Base-by-base conservation (phyloP, 768 basidiomycete species). In the Hygrophoropsis aurantiaca region DNA sequence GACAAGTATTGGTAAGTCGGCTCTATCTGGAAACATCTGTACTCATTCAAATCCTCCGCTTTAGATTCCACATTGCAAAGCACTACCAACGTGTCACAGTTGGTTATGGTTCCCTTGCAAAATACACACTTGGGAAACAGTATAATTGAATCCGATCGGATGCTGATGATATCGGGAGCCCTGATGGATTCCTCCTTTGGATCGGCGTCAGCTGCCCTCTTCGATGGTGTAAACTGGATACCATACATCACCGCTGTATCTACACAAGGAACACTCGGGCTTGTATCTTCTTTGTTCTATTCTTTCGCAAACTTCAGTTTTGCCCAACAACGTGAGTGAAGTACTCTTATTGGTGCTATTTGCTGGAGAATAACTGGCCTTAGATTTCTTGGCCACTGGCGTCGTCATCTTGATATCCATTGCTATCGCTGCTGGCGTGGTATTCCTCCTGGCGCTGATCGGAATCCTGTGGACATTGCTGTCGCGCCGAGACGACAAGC, bases 331-430 rank as follows among this genome's bases (percentile, higher is more conserved):
- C 74, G 90, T 92, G 61, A 70, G 88, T 72, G 42, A 39, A 49
- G 27, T 13, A 36, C 33, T 16, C 47, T 43, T 23, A 15, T 4
- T n/a, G 11, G 11, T 11, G 36, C 41, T 44, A 11, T 42, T n/a
- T 37, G 42, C n/a, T 61, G 52, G 25, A 33, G n/a, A 30, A 36
- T 43, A 9, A 25, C 24, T 27, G 55, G 13, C 27, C 27, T 13
- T 55, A 91, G 92, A 85, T 58, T 89, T 92, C 75, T 79, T 99
- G 46, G 91, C 94, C 0, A 81, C 82, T 19, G 97, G 95, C 2
- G 78, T 98, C 30, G 93, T 99, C 45, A 97, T 98, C 55, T 78
- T 99, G 36, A 94, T 99, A 55, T 94, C 94, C 2, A 97, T 99
- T 53, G 97, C 97, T 20, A 97, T 97, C 54, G 85, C 90, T 9